These are phyloP conservation scores for Pterocarpus macrocarpus DNA, from an alignment of 306 rosid species.

Conservation along the genomic window DNA sequence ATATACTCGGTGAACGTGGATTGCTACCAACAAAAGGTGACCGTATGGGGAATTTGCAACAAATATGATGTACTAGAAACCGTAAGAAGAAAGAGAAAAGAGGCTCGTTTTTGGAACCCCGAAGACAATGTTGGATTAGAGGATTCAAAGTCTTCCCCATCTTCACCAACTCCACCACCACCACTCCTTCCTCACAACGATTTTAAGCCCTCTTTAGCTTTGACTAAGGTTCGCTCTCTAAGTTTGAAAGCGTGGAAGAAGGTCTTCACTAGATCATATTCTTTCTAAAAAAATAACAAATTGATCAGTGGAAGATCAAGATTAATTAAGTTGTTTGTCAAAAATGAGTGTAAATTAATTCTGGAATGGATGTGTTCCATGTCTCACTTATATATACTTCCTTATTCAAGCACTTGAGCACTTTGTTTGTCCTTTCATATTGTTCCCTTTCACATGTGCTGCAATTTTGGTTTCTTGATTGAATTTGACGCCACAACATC, in stretches of 20 bases:
- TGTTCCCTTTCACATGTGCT: conserved; percentile 36
- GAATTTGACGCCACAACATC: conserved; percentile 1
- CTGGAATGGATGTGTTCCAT: conserved; percentile 30
- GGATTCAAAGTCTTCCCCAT: conserved; percentile 40
- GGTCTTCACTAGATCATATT: conserved; percentile 67
- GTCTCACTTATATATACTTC: conserved; percentile 44
- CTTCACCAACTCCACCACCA: conserved; percentile 47
- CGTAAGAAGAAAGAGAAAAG: conserved; percentile 78
- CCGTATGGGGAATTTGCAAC: conserved; percentile 97
- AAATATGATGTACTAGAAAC: conserved; percentile 74
- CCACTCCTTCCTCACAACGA: conserved; percentile 38
- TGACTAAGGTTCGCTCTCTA: conserved; percentile 71
- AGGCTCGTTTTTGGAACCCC: conserved; percentile 80
- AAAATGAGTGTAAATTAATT: conserved; percentile 48
- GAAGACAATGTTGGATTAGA: conserved; percentile 60
- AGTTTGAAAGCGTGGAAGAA: conserved; percentile 82
- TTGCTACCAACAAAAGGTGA: conserved; percentile 76
- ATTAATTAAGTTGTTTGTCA: neutral
- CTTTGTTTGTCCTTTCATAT: neutral
- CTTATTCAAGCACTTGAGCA: conserved; percentile 36
- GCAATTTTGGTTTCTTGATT: conserved; percentile 21
- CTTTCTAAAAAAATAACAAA: conserved; percentile 53
- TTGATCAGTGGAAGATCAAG: conserved; percentile 1
- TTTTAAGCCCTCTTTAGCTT: conserved; percentile 59
- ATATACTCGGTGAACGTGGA: conserved; percentile 88